Evolutionary conservation across 1,284 basidiomycete species (phyloP), one percentile per base, ranked within the genome.

Genomic region (Cutaneotrichosporon dermatis): DNA sequence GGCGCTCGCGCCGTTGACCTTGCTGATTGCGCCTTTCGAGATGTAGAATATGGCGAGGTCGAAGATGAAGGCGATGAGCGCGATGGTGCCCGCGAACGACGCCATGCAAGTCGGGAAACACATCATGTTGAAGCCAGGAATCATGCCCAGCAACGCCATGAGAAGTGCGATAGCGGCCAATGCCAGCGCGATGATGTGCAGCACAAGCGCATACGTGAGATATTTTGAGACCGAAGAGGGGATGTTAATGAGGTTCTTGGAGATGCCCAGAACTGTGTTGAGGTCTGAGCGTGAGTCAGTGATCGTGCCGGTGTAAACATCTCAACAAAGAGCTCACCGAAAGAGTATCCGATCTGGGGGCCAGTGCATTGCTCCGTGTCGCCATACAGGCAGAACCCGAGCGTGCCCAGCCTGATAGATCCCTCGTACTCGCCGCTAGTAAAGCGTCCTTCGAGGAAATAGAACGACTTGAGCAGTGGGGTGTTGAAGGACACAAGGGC

Each of bases 21-120:
- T 69, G 72, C 89, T 87, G 71, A 94, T 87, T 56, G 89, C 83
- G 50, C 86, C 79, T 70, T 86, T 90, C 60, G 88, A 88, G 55
- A 91, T 78, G 81, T 89, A 92, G 80, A 93, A 94, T 60, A 94
- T 80, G 65, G 83, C 87, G 57, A 93, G 76, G 75, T 94, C 91
- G 75, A 93, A 90, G 35, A 93, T 84, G 76, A 93, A 90, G 6
- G 90, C 90, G 51, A 89, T 70, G 59, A 94, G 80, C 54, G 89
- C 81, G 59, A 92, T 79, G 3, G 81, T 76, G 0, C 89, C 89
- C 4, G 86, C 88, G 62, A 90, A 84, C 8, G 88, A 66, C 6
- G 90, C 89, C 59, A 90, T 77, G 69, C 85, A 90, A 43, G 88
- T 87, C 65, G 90, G 90, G 79, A 86, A 89, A 75, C 89, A 94